Percentiles rank a stretch among this genome's conserved stretches.
Conservation (phyloP, 768 basidiomycete species). For the Leccinum ochraceum region DNA sequence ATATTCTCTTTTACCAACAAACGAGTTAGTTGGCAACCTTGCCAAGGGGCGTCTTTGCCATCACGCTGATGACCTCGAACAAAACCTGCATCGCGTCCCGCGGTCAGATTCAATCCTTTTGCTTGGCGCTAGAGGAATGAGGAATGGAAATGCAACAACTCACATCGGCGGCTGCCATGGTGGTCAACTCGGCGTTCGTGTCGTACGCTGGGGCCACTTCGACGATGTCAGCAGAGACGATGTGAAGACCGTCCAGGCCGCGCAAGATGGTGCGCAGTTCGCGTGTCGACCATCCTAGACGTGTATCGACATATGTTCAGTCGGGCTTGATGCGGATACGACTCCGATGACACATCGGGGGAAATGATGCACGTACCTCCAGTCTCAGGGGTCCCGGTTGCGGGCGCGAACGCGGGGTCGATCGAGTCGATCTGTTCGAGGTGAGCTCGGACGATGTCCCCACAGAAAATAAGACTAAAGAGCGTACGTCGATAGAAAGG, state of each 20-base stretch:
- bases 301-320: neutral
- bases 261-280: slow-evolving; percentile 77
- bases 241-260: slow-evolving; percentile 71
- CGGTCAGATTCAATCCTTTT: slow-evolving; percentile 2
- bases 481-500: slow-evolving; percentile 70
- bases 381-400: slow-evolving; percentile 83
- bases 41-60: slow-evolving; percentile 78
- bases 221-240: slow-evolving; percentile 82
- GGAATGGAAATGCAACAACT: slow-evolving; percentile 19
- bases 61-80: slow-evolving; percentile 74
- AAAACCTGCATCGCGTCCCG: slow-evolving; percentile 50
- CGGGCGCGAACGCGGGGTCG: slow-evolving; percentile 81
- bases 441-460: neutral
- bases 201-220: slow-evolving; percentile 87
- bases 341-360: neutral
- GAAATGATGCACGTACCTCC: slow-evolving; percentile 44
- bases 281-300: slow-evolving; percentile 67
- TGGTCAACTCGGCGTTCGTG: slow-evolving; percentile 61
- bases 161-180: slow-evolving; percentile 63
- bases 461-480: neutral
- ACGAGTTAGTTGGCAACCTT: slow-evolving; percentile 40
- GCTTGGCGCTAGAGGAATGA: neutral
- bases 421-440: slow-evolving; percentile 66
- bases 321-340: neutral
- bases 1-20: neutral